Evolutionary conservation across 73 alveolate genomes (phyloP).

Genomic region (Paramecium tetraurelia): DNA sequence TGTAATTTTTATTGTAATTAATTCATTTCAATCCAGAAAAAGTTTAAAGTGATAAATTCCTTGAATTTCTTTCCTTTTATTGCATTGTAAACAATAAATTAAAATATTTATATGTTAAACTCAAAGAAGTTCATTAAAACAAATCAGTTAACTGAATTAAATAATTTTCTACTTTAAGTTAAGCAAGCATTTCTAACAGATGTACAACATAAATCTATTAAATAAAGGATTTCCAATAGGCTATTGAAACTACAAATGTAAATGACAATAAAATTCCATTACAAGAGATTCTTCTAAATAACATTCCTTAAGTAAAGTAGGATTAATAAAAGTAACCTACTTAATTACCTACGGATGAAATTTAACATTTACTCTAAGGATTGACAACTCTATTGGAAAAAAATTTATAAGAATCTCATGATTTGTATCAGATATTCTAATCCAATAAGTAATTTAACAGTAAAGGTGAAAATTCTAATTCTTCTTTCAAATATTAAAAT

Average conservation of each 20-base stretch:
- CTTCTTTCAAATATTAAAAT: not conserved
- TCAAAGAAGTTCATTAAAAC: not conserved
- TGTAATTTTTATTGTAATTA: not conserved
- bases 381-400: not conserved
- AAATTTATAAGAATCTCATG: slow-evolving; percentile 4
- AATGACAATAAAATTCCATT: not conserved
- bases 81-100: not conserved
- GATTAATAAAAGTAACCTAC: not conserved
- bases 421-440: not conserved
- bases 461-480: not conserved
- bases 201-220: not conserved
- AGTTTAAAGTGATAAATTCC: not conserved
- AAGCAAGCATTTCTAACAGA: not conserved
- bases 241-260: not conserved
- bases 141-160: not conserved
- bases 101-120: not conserved
- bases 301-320: not conserved
- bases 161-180: not conserved
- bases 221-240: not conserved
- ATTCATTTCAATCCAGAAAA: not conserved
- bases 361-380: not conserved
- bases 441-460: not conserved
- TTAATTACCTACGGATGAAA: not conserved
- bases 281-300: not conserved
- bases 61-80: not conserved